These are phyloP conservation scores for Tylopilus sp. DNA, from an alignment of 768 basidiomycete genomes.

Conservation along the genomic window DNA sequence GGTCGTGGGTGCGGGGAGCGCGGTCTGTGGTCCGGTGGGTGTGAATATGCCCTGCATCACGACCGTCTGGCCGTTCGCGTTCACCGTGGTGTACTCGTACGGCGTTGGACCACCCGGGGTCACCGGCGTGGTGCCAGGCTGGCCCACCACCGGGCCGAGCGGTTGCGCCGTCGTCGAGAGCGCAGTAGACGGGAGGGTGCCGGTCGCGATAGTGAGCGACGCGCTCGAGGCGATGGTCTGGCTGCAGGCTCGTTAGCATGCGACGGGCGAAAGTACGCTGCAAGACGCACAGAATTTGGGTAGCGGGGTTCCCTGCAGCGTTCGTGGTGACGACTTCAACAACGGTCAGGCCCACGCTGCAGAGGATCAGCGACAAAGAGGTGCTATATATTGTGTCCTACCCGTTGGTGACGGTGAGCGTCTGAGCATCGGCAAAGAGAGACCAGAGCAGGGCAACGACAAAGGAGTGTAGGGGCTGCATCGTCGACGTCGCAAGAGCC, in stretches of 20 bases:
- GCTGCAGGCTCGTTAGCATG: slow-evolving; percentile 12
- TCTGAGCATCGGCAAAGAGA: slow-evolving; percentile 40
- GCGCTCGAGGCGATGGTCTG: slow-evolving; percentile 11
- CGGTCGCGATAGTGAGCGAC: background rate
- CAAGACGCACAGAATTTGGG: slow-evolving; percentile 41
- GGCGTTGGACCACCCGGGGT: slow-evolving; percentile 47
- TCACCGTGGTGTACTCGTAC: slow-evolving; percentile 47
- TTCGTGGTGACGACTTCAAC: slow-evolving; percentile 47
- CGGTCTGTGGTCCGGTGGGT: slow-evolving; percentile 29
- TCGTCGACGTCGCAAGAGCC: background rate
- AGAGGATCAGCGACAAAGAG: slow-evolving; percentile 12
- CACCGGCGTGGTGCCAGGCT: slow-evolving; percentile 40
- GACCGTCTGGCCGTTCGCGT: slow-evolving; percentile 29
- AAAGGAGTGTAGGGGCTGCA: slow-evolving; percentile 14
- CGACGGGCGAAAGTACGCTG: background rate
- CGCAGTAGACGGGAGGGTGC: slow-evolving; percentile 17
- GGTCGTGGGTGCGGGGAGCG: slow-evolving; percentile 24
- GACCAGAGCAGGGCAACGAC: slow-evolving; percentile 18
- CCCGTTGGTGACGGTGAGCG: slow-evolving; percentile 45
- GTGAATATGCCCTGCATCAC: slow-evolving; percentile 27
- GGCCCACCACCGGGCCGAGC: slow-evolving; percentile 52
- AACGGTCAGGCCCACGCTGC: slow-evolving; percentile 49
- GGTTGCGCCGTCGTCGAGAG: slow-evolving; percentile 19
- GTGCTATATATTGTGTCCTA: slow-evolving; percentile 30
- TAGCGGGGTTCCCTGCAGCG: slow-evolving; percentile 37